phyloP scores from a whole-genome alignment of 345 rosid species.

The Kandelia obovata region DNA sequence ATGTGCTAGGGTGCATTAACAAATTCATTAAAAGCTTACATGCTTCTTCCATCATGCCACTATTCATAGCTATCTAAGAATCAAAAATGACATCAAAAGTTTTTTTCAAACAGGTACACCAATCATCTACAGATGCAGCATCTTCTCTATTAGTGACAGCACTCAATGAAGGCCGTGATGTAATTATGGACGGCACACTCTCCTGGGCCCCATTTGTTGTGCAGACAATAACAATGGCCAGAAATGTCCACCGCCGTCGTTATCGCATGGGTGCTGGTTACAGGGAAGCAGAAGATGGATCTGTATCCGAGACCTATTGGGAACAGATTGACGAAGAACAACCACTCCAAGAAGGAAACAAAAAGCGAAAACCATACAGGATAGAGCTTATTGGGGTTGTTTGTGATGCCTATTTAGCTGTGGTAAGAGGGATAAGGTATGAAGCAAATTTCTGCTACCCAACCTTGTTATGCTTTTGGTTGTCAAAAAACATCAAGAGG shows the following conservation, averaged over 20 bases:
- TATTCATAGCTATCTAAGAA: too few relatives aligned
- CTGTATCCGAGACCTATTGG: conserved; percentile 75
- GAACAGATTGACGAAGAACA: conserved; percentile 48
- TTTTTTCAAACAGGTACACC: conserved; percentile 57
- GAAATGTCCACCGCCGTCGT: conserved; percentile 60
- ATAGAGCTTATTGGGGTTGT: conserved; percentile 83
- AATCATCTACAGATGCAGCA: conserved; percentile 84
- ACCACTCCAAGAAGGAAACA: conserved; percentile 21
- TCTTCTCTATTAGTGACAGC: conserved; percentile 87
- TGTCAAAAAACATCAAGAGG: neutral
- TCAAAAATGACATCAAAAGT: neutral
- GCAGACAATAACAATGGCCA: conserved; percentile 78
- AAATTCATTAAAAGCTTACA: too few relatives aligned
- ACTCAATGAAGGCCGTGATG: conserved; percentile 88
- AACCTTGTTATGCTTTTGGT: neutral
- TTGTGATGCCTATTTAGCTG: conserved; percentile 90
- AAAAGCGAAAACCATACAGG: conserved; percentile 59
- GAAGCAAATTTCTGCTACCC: neutral
- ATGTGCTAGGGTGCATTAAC: too few relatives aligned
- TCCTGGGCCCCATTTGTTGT: conserved; percentile 92
- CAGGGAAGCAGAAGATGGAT: conserved; percentile 59
- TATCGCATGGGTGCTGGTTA: conserved; percentile 89
- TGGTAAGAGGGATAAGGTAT: conserved; percentile 81
- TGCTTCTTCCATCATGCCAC: too few relatives aligned
- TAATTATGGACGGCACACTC: conserved; percentile 93